Conservation (phyloP, 2,329 filamentous ascomycete genomes). For the Ceratocystis cacaofunesta region DNA sequence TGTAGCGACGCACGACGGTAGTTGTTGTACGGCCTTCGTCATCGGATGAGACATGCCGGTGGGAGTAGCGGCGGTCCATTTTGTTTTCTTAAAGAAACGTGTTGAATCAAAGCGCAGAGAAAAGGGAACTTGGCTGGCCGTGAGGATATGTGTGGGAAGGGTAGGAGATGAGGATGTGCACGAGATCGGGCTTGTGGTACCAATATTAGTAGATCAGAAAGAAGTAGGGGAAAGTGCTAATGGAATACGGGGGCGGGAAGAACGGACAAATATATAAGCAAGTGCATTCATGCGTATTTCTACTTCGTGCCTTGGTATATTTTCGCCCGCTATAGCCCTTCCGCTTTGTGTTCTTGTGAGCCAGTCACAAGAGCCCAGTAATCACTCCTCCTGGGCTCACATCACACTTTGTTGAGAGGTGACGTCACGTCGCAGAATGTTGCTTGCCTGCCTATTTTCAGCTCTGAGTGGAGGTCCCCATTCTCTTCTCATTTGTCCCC, state of each 20-base stretch:
- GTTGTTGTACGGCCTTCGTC: constrained; percentile 33
- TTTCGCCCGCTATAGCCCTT: background rate
- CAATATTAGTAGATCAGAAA: too few relatives aligned
- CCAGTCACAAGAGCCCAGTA: background rate
- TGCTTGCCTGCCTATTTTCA: too few relatives aligned
- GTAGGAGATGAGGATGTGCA: too few relatives aligned
- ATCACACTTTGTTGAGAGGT: background rate
- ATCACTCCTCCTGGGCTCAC: background rate
- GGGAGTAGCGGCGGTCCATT: background rate
- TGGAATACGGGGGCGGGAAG: too few relatives aligned
- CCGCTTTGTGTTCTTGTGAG: background rate
- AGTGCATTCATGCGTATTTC: too few relatives aligned
- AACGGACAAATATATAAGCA: too few relatives aligned
- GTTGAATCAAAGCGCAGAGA: too few relatives aligned
- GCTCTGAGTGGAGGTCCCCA: too few relatives aligned
- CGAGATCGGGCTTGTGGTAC: too few relatives aligned
- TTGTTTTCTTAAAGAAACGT: background rate
- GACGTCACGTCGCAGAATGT: background rate
- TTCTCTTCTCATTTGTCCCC: too few relatives aligned
- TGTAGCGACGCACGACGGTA: constrained; percentile 39
- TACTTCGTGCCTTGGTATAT: background rate
- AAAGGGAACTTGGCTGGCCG: background rate
- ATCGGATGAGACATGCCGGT: constrained; percentile 26
- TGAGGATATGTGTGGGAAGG: too few relatives aligned
- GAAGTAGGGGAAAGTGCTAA: too few relatives aligned